Conservation (phyloP, 805 yeast genomes). For the Middelhovenomyces tepae region DNA sequence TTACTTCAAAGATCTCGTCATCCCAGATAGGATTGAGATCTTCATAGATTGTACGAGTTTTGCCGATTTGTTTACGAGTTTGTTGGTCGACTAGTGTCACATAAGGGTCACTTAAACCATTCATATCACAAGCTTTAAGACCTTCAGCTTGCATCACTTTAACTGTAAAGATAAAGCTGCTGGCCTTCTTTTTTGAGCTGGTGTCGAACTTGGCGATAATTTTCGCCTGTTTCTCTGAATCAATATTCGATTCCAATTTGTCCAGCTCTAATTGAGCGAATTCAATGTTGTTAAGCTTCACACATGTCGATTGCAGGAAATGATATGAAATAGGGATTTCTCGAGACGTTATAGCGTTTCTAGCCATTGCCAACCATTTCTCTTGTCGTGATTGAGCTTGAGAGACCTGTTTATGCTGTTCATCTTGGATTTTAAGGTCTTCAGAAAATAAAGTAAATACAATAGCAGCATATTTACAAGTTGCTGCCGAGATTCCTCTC, state of each 20-base stretch:
- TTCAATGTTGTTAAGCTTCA: conserved; percentile 61
- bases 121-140: conserved; percentile 38
- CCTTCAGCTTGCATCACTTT: conserved; percentile 57
- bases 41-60: conserved; percentile 55
- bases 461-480: conserved; percentile 10
- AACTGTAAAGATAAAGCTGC: conserved; percentile 52
- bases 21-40: conserved; percentile 75
- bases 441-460: conserved; percentile 20
- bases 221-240: conserved; percentile 41
- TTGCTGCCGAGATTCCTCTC: conserved; percentile 25
- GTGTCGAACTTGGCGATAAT: conserved; percentile 4
- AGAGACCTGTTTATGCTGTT: conserved; percentile 4
- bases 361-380: conserved; percentile 29
- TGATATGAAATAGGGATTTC: conserved; percentile 42
- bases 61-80: conserved; percentile 48
- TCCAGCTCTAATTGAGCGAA: conserved; percentile 34
- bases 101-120: conserved; percentile 46
- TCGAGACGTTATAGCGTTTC: conserved; percentile 29
- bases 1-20: conserved; percentile 64
- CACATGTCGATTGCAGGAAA: conserved; percentile 55
- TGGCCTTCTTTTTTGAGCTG: conserved; percentile 5
- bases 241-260: conserved; percentile 45
- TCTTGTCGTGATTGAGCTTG: conserved; percentile 21
- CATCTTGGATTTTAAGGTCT: conserved; percentile 16
- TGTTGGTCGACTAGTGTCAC: conserved; percentile 54